Evolutionary conservation across 2,329 filamentous ascomycete species (phyloP).

Genomic region (Neophaeococcomyces mojaviensis): DNA sequence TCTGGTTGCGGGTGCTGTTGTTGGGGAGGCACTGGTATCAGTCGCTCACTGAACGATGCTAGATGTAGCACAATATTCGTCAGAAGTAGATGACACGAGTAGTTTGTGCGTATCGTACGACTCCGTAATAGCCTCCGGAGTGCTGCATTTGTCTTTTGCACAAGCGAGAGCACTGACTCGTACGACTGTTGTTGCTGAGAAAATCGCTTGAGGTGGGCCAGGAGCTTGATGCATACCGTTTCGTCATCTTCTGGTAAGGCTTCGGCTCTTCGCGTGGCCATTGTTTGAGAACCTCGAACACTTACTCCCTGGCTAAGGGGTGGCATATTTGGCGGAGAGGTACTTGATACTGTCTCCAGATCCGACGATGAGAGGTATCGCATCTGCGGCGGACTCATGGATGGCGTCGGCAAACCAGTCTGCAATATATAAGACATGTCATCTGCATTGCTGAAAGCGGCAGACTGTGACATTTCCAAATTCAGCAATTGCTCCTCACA

Average conservation of each 20-base stretch:
- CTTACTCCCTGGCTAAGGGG: not conserved
- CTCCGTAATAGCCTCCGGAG: constrained; percentile 16
- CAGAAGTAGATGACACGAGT: constrained; percentile 20
- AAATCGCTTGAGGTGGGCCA: constrained; percentile 21
- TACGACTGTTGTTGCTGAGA: constrained; percentile 12
- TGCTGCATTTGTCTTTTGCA: constrained; percentile 19
- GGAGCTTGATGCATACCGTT: constrained; percentile 21
- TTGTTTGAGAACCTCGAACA: not conserved
- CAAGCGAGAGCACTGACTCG: constrained; percentile 15
- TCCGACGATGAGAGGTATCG: constrained; percentile 18
- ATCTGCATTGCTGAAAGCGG: not conserved
- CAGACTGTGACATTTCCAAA: not conserved
- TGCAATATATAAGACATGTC: constrained; percentile 1
- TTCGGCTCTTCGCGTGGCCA: not conserved
- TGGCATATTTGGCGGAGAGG: not conserved
- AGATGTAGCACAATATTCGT: constrained; percentile 20
- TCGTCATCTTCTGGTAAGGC: constrained; percentile 17
- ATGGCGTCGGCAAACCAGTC: constrained; percentile 18
- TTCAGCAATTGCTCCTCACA: constrained; percentile 8
- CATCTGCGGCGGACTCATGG: constrained; percentile 20
- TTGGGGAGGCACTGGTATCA: constrained; percentile 1
- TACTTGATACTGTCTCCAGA: constrained; percentile 12
- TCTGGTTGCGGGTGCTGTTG: not conserved
- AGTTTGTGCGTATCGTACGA: constrained; percentile 17
- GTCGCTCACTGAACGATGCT: constrained; percentile 15